Evolutionary conservation across 768 basidiomycete species (phyloP).

Genomic region (Mycena galericulata): DNA sequence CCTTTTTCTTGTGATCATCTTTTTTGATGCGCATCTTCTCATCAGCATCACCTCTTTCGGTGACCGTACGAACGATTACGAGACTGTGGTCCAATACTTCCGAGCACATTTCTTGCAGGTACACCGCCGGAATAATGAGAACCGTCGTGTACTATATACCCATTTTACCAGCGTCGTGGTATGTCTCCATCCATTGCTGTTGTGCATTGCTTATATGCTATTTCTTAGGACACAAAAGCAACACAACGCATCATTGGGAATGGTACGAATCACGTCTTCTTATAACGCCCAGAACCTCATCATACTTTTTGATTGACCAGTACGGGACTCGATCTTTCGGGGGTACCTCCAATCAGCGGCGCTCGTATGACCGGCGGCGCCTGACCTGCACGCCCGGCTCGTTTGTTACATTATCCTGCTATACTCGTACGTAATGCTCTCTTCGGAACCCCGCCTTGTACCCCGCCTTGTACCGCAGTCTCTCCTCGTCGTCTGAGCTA

Average conservation of each 20-base stretch:
- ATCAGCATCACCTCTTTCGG: constrained; percentile 84
- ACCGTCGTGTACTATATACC: constrained; percentile 82
- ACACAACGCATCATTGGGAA: constrained; percentile 88
- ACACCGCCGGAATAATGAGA: constrained; percentile 83
- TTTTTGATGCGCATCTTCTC: constrained; percentile 10
- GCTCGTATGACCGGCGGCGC: constrained; percentile 60
- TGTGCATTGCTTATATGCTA: constrained; percentile 2
- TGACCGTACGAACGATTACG: constrained; percentile 83
- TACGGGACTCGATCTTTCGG: constrained; percentile 81
- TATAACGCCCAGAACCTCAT: constrained; percentile 27
- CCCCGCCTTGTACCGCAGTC: constrained; percentile 14
- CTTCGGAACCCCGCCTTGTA: neutral
- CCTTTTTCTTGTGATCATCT: constrained; percentile 12
- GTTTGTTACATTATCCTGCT: constrained; percentile 28
- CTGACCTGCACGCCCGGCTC: neutral
- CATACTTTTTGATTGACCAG: constrained; percentile 46
- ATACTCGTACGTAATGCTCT: constrained; percentile 33
- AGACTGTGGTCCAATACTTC: constrained; percentile 88
- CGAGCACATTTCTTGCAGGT: constrained; percentile 89
- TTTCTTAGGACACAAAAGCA: constrained; percentile 78
- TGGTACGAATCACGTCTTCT: constrained; percentile 54
- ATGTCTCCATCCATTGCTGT: constrained; percentile 37
- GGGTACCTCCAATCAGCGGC: constrained; percentile 81
- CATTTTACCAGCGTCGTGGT: constrained; percentile 88
- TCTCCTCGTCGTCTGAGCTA: neutral